phyloP scores from a whole-genome alignment of 75 land plant species.

The Isoetes taiwanensis region DNA sequence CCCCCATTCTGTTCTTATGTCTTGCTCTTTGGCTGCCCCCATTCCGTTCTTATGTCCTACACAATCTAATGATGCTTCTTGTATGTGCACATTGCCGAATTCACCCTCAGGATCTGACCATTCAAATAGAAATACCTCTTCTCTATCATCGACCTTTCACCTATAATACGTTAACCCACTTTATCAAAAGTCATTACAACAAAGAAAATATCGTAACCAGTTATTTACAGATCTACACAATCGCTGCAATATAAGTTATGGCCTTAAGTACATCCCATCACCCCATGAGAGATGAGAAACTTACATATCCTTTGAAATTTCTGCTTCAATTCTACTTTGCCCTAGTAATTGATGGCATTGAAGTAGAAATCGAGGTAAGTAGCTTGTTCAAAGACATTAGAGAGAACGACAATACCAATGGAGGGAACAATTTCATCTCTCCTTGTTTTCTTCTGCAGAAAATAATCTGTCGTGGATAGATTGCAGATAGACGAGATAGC shows the following conservation, averaged over 20 bases:
- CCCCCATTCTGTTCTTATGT: constrained; percentile 47
- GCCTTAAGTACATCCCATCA: too few relatives aligned
- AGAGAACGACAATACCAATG: constrained; percentile 37
- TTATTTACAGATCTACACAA: too few relatives aligned
- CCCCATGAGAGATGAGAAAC: neutral
- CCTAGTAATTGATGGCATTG: constrained; percentile 25
- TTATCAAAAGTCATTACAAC: neutral
- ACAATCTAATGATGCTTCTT: constrained; percentile 39
- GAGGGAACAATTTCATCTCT: constrained; percentile 28
- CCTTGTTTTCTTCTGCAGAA: too few relatives aligned
- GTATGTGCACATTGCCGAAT: constrained; percentile 35
- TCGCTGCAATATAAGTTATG: too few relatives aligned
- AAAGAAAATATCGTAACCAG: too few relatives aligned
- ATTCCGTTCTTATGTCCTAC: constrained; percentile 35
- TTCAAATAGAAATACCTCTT: constrained; percentile 33
- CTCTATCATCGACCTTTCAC: constrained; percentile 40
- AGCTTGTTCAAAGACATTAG: constrained; percentile 16
- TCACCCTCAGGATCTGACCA: constrained; percentile 34
- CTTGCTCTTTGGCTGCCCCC: constrained; percentile 33
- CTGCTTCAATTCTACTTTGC: constrained; percentile 27
- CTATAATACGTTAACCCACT: constrained; percentile 6
- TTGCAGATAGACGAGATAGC: too few relatives aligned
- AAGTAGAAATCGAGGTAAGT: constrained; percentile 35
- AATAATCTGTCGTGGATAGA: too few relatives aligned
- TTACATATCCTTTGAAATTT: constrained; percentile 42